Evolutionary conservation across 2,329 filamentous ascomycete species (phyloP).

Genomic region (Pseudogymnoascus verrucosus): DNA sequence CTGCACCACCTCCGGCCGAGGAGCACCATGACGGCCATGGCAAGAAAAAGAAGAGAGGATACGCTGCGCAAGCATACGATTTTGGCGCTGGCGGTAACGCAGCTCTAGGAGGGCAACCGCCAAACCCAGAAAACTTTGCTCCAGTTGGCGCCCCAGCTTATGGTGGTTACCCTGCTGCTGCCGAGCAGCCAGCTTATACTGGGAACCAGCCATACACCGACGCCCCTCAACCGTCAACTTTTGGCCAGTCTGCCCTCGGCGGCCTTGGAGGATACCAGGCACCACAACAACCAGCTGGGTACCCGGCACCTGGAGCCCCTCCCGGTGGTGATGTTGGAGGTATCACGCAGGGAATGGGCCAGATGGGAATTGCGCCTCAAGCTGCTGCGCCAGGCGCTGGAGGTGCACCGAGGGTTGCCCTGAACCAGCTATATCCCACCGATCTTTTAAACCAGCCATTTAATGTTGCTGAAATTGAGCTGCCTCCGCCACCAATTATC

Average conservation of each 20-base stretch:
- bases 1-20: slow-evolving; percentile 23
- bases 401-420: slow-evolving; percentile 42
- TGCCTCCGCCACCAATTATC: slow-evolving; percentile 83
- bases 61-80: slow-evolving; percentile 90
- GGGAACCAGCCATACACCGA: slow-evolving; percentile 19
- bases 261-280: slow-evolving; percentile 57
- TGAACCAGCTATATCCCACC: slow-evolving; percentile 88
- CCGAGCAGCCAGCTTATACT: slow-evolving; percentile 22
- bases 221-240: slow-evolving; percentile 21
- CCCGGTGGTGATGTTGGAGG: slow-evolving; percentile 50
- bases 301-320: slow-evolving; percentile 45
- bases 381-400: slow-evolving; percentile 33
- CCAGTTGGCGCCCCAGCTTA: slow-evolving; percentile 31
- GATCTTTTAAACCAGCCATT: slow-evolving; percentile 90
- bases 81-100: slow-evolving; percentile 85
- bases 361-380: slow-evolving; percentile 60
- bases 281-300: slow-evolving; percentile 41
- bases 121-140: slow-evolving; percentile 37
- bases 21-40: slow-evolving; percentile 36
- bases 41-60: slow-evolving; percentile 87
- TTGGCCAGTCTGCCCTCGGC: slow-evolving; percentile 34
- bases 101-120: slow-evolving; percentile 56
- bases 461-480: slow-evolving; percentile 84
- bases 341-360: slow-evolving; percentile 75
- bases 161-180: slow-evolving; percentile 26